Percentiles rank a stretch among this genome's conserved stretches.
phyloP scores from a whole-genome alignment of 2,329 filamentous ascomycete species.

The Calonectria fujianensis region DNA sequence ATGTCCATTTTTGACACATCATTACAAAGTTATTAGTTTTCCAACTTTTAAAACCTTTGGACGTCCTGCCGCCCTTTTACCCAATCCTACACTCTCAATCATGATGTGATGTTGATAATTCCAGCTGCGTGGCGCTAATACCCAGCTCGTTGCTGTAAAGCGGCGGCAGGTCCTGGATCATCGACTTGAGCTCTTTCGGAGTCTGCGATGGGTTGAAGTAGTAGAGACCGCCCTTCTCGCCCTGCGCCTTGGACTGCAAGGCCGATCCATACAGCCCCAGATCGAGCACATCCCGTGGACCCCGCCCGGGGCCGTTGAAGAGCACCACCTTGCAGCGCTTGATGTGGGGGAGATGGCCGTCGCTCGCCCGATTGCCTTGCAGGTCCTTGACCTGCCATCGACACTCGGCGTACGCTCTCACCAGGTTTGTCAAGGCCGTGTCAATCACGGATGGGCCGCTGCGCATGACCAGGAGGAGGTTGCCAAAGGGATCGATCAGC shows the following conservation, averaged over 20 bases:
- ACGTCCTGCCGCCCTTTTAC: not conserved
- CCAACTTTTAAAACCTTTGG: not conserved
- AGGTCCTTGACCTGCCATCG: not conserved
- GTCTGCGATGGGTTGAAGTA: conserved; percentile 10
- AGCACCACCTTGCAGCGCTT: conserved; percentile 1
- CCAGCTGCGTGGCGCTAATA: not conserved
- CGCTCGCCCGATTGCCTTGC: not conserved
- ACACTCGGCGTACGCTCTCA: not conserved
- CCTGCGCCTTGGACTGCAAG: conserved; percentile 1
- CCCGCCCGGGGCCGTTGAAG: not conserved
- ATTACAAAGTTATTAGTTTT: not conserved
- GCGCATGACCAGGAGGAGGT: conserved; percentile 5
- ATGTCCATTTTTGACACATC: not conserved
- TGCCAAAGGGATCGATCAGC: conserved; percentile 6
- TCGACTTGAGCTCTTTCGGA: not conserved
- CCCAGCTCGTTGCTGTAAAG: conserved; percentile 5
- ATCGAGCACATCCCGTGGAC: not conserved
- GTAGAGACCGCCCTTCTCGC: not conserved
- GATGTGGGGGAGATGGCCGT: conserved; percentile 5
- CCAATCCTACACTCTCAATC: not conserved
- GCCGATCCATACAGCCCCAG: conserved; percentile 6
- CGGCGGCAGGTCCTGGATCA: conserved; percentile 17
- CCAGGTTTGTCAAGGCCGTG: conserved; percentile 5
- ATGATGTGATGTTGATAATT: not conserved
- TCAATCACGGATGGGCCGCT: conserved; percentile 1